Percentiles rank a stretch among this genome's conserved stretches.
Conservation (phyloP, 352 stramenopile genomes). For the Peronosclerospora sorghi region DNA sequence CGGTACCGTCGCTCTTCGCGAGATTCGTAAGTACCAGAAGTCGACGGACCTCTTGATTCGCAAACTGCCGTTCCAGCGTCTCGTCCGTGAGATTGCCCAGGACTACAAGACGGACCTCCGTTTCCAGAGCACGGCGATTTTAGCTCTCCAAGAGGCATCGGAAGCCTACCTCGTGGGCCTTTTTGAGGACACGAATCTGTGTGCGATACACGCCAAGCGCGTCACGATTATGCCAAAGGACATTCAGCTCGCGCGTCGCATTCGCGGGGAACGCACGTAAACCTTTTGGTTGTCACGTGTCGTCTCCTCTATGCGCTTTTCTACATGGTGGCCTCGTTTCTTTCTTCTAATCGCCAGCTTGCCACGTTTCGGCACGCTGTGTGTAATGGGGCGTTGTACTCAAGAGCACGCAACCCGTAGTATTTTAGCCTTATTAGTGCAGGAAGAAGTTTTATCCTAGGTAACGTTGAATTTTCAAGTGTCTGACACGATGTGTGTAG, state of each 20-base stretch:
- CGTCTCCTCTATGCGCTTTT: not conserved
- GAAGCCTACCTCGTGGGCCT: constrained; percentile 91
- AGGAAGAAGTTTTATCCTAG: not conserved
- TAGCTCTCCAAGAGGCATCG: constrained; percentile 86
- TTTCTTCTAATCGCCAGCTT: constrained; percentile 25
- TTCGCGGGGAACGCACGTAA: constrained; percentile 85
- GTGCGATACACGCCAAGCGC: constrained; percentile 92
- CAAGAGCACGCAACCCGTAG: constrained; percentile 17
- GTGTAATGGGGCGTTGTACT: constrained; percentile 29
- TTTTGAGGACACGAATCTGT: constrained; percentile 94
- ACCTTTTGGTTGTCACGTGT: constrained; percentile 1
- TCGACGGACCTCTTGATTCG: constrained; percentile 93
- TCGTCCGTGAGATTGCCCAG: constrained; percentile 93
- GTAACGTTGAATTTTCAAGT: not conserved
- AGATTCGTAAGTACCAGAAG: constrained; percentile 96
- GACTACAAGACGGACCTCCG: constrained; percentile 94
- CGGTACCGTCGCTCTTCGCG: constrained; percentile 83
- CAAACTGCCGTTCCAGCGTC: constrained; percentile 93
- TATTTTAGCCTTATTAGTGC: constrained; percentile 5
- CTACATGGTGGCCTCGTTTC: constrained; percentile 6
- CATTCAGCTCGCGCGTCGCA: constrained; percentile 88
- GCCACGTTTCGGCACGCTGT: constrained; percentile 22
- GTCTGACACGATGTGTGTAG: too few relatives aligned
- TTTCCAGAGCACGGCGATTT: constrained; percentile 91
- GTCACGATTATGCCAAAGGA: constrained; percentile 97